phyloP scores from a whole-genome alignment of 116 monocot genomes.

The Papilionanthe hybrid region DNA sequence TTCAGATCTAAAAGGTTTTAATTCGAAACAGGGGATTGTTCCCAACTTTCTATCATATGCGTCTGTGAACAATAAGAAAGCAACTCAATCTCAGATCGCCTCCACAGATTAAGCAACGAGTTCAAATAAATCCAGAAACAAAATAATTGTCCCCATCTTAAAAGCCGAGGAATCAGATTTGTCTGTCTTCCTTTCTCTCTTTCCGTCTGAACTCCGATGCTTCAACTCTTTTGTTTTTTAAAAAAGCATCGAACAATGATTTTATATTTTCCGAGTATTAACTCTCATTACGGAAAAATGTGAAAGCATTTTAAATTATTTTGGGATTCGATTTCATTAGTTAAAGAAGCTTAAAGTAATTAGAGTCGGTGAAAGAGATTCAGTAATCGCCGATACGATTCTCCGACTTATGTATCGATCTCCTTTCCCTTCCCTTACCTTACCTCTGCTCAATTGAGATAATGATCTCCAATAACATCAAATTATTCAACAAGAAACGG shows the following conservation, averaged over 20 bases:
- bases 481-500: neutral
- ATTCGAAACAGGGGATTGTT: neutral
- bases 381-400: neutral
- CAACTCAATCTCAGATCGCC: neutral
- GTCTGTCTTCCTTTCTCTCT: too few relatives aligned
- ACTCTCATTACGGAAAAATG: too few relatives aligned
- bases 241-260: too few relatives aligned
- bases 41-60: neutral
- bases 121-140: neutral
- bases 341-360: too few relatives aligned
- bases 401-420: neutral
- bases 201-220: too few relatives aligned
- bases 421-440: too few relatives aligned
- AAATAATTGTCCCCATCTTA: neutral
- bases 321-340: neutral
- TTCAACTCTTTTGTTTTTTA: too few relatives aligned
- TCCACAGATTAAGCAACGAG: neutral
- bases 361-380: neutral
- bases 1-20: neutral
- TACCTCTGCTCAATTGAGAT: neutral
- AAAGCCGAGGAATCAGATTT: neutral
- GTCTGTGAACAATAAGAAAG: neutral
- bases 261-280: too few relatives aligned
- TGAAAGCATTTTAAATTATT: neutral
- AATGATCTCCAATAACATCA: neutral